phyloP scores from a whole-genome alignment of 495 filamentous ascomycete genomes.

The Penicillium taxi region DNA sequence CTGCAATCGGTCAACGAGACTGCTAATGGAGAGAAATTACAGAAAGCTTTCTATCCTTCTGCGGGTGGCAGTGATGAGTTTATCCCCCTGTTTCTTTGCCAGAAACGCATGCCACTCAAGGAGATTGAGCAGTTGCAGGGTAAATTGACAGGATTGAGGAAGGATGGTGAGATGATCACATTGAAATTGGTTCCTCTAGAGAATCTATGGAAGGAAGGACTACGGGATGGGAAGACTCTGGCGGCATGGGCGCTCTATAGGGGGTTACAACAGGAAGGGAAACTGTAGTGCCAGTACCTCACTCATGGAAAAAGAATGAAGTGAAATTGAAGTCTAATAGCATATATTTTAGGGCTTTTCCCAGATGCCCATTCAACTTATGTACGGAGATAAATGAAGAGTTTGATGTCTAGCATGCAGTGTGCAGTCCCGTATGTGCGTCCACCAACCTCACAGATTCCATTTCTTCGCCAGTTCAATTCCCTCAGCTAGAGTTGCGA shows the following conservation, averaged over 20 bases:
- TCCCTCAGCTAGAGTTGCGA: constrained; percentile 78
- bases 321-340: too few species aligned
- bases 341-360: too few species aligned
- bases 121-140: constrained; percentile 64
- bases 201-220: constrained; percentile 68
- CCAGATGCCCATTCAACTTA: too few species aligned
- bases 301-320: too few species aligned
- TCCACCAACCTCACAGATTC: constrained; percentile 15
- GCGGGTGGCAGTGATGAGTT: constrained; percentile 81
- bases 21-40: constrained; percentile 39
- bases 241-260: constrained; percentile 71
- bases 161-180: constrained; percentile 77
- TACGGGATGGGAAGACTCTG: constrained; percentile 72
- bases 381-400: too few species aligned
- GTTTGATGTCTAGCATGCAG: not conserved
- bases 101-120: constrained; percentile 55
- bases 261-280: constrained; percentile 58
- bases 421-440: constrained; percentile 1
- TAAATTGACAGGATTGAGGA: constrained; percentile 66
- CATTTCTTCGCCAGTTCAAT: constrained; percentile 67
- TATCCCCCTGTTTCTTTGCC: constrained; percentile 67
- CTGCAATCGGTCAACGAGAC: constrained; percentile 21
- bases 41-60: constrained; percentile 63
- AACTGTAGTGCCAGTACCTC: too few species aligned
- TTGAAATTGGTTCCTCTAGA: constrained; percentile 63